Base-by-base conservation (phyloP, 768 basidiomycete species). In the Pleurotus djamor region DNA sequence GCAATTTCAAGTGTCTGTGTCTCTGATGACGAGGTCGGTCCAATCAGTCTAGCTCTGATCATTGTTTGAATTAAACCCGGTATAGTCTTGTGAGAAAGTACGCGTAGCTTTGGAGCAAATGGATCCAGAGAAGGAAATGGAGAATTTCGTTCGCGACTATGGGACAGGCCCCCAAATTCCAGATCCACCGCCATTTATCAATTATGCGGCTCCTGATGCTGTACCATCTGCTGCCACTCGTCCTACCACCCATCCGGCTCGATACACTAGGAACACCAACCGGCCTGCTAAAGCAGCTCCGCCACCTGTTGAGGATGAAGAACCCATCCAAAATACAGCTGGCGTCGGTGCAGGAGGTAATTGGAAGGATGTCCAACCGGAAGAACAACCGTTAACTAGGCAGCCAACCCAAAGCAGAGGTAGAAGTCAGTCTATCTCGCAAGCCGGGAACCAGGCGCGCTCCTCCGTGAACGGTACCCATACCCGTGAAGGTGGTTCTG, bases 1-100 rank as follows among this genome's bases (percentile, higher is more conserved):
- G 89, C 90, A 0, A 88, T 97, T n/a, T 97, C 96, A 12, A 92
- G 91, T 9, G 91, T 96, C 12, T 98, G 97, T 65, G 96, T 99
- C 14, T 78, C 87, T 9, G 97, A 98, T 68, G 97, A 99, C 66
- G 94, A 96, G 85, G 93, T 94, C 66, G 61, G 82, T 76, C 6
- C 44, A 41, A 55, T 49, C 3, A 35, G 3, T 36, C 35, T 60
- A 21, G 8, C 34, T 56, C 44, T 61, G 38, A 61, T 48, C 16
- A 54, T 17, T 36, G 35, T 16, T 49, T 48, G 4, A 8, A 62
- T 17, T 34, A 13, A 52, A 47, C 45, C 9, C 13, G 13, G 33
- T 5, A 21, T 59, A 98, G 96, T 93, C 94, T 0, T 98, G 96
- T 72, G 97, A 99, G 74, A 83, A 87, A 48, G 79, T 96, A 55